A percentile compares a stretch with the other conserved stretches of the same genome.
phyloP scores from a whole-genome alignment of 257 asterid species.

The Paulownia fortunei region DNA sequence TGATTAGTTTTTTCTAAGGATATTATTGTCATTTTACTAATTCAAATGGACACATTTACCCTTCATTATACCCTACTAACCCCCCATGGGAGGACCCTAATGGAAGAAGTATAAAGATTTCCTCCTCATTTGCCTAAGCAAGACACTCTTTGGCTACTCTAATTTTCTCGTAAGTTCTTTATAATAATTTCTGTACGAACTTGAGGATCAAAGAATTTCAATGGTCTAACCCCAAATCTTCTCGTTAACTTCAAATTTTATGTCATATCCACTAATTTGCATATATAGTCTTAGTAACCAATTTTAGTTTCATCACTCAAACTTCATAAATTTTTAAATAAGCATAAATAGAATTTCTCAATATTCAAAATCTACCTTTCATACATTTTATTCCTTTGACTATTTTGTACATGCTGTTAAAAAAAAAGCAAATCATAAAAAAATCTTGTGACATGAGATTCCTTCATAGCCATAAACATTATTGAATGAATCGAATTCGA shows the following conservation, averaged over 20 bases:
- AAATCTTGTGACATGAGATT: conserved; percentile 32
- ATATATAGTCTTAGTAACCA: too few species aligned
- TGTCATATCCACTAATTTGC: too few species aligned
- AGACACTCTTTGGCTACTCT: background rate
- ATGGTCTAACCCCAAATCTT: background rate
- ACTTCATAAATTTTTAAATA: too few species aligned
- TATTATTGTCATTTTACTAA: background rate
- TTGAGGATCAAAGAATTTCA: too few species aligned
- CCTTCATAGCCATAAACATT: conserved; percentile 41
- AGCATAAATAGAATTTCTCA: background rate
- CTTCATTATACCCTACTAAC: background rate
- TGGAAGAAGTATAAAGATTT: background rate
- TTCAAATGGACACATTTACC: background rate
- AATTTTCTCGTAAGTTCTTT: background rate
- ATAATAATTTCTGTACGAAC: too few species aligned
- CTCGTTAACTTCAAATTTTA: background rate
- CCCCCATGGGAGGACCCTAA: background rate
- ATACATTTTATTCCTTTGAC: conserved; percentile 36
- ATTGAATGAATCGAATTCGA: conserved; percentile 35
- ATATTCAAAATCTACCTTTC: conserved; percentile 7
- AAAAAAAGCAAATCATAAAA: conserved; percentile 32
- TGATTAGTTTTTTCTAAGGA: too few species aligned
- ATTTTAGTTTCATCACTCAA: too few species aligned
- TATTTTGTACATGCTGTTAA: conserved; percentile 7
- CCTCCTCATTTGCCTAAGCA: background rate